A percentile compares a stretch with the other conserved stretches of the same genome.
Evolutionary conservation across 2,329 filamentous ascomycete genomes (phyloP).

Genomic region (Colletotrichum gloeosporioides): DNA sequence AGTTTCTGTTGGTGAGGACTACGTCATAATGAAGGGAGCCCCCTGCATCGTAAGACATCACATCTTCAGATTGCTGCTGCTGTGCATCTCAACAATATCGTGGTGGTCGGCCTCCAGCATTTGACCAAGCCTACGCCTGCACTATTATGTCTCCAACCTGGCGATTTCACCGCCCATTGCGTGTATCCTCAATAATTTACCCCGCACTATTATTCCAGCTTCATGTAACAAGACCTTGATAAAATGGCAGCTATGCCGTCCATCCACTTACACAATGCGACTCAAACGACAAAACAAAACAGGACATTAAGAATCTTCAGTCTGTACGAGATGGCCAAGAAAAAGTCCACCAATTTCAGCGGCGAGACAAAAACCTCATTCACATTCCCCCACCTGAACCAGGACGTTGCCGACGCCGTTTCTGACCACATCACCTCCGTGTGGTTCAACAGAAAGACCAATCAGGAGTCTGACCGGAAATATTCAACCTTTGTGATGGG

Average conservation of each 20-base stretch:
- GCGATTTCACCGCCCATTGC: background rate
- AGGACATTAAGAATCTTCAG: too few species aligned
- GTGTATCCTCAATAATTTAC: background rate
- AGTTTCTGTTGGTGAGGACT: background rate
- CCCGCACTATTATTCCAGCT: background rate
- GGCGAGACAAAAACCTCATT: too few species aligned
- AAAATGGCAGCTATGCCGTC: background rate
- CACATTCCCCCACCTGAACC: too few species aligned
- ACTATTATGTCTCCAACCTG: background rate
- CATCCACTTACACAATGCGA: background rate
- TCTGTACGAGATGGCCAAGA: too few species aligned
- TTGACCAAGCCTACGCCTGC: background rate
- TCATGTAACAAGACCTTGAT: background rate
- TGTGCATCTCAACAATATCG: background rate
- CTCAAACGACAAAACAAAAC: too few species aligned
- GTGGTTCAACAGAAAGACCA: too few species aligned
- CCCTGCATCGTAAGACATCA: background rate
- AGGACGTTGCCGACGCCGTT: too few species aligned
- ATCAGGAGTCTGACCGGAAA: too few species aligned
- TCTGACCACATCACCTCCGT: too few species aligned
- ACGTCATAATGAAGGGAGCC: background rate
- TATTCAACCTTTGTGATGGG: constrained; percentile 27
- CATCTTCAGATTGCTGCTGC: background rate
- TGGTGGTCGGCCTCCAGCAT: background rate
- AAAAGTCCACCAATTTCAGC: too few species aligned